These are phyloP conservation scores for Phaeodactylum tricornutum DNA, from an alignment of 108 stramenopile species.

Conservation along the genomic window DNA sequence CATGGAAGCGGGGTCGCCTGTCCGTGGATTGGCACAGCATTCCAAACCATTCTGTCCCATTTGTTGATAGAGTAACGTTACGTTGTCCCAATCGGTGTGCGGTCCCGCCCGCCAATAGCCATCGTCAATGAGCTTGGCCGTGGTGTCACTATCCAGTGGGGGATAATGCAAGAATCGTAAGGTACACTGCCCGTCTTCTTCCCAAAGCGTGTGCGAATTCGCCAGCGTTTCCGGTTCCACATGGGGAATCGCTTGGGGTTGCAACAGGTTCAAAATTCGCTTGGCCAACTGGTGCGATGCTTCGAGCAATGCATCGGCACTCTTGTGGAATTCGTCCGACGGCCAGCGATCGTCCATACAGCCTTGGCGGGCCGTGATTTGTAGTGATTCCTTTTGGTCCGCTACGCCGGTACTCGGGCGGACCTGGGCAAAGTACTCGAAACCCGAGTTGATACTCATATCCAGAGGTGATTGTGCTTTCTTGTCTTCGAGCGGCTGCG, in stretches of 20 bases:
- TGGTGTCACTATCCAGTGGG: slow-evolving; percentile 14
- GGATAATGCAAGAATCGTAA: slow-evolving; percentile 43
- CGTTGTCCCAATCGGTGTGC: slow-evolving; percentile 38
- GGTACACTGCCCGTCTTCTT: slow-evolving; percentile 38
- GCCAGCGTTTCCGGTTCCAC: slow-evolving; percentile 12
- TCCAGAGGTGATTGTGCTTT: slow-evolving; percentile 26
- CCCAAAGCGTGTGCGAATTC: slow-evolving; percentile 24
- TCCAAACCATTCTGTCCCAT: slow-evolving; percentile 33
- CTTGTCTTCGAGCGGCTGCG: slow-evolving; percentile 12
- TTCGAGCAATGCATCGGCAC: slow-evolving; percentile 8
- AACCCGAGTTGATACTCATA: slow-evolving; percentile 21
- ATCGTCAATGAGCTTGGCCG: not conserved
- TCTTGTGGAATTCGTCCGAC: slow-evolving; percentile 4
- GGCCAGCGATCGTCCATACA: slow-evolving; percentile 49
- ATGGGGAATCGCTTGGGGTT: slow-evolving; percentile 19
- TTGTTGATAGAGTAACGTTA: slow-evolving; percentile 41
- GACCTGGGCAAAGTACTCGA: slow-evolving; percentile 27
- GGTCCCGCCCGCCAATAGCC: slow-evolving; percentile 35
- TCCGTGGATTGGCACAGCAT: slow-evolving; percentile 36
- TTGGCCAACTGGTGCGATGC: slow-evolving; percentile 20
- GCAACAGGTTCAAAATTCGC: slow-evolving; percentile 17
- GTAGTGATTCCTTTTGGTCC: slow-evolving; percentile 41
- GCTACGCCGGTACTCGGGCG: slow-evolving; percentile 23
- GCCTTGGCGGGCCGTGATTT: slow-evolving; percentile 36
- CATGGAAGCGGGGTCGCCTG: too few species aligned